Conservation (phyloP, 106 monocot genomes). For the Agapanthus africanus region DNA sequence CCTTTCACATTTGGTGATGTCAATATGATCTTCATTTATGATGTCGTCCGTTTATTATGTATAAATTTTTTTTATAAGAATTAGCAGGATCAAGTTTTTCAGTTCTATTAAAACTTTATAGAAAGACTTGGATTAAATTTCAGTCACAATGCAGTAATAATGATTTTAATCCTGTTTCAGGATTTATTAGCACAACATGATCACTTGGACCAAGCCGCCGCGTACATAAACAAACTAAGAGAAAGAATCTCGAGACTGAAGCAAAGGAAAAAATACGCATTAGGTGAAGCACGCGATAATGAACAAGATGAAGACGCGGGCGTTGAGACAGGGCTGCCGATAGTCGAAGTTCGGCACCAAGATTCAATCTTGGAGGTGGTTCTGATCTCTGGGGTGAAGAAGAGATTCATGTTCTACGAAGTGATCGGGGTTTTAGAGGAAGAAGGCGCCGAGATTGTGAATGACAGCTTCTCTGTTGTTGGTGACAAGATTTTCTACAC, state of each 20-base stretch:
- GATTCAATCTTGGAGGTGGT: slow-evolving; percentile 59
- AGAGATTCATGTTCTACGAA: slow-evolving; percentile 32
- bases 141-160: too few relatives aligned
- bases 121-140: too few relatives aligned
- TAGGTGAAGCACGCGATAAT: neutral
- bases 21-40: too few relatives aligned
- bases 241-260: slow-evolving; percentile 32
- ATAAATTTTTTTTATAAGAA: too few relatives aligned
- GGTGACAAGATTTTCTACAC: slow-evolving; percentile 64
- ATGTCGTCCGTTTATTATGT: too few relatives aligned
- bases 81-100: too few relatives aligned
- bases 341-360: slow-evolving; percentile 52
- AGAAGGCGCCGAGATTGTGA: slow-evolving; percentile 69
- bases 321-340: slow-evolving; percentile 22
- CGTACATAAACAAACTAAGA: slow-evolving; percentile 33
- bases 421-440: slow-evolving; percentile 60
- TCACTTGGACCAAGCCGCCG: slow-evolving; percentile 27
- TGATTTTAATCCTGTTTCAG: too few relatives aligned
- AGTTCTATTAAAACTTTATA: too few relatives aligned
- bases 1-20: too few relatives aligned
- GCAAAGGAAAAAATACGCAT: slow-evolving; percentile 11
- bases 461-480: slow-evolving; percentile 49
- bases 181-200: slow-evolving; percentile 21
- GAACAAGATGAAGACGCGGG: neutral
- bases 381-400: slow-evolving; percentile 30